These are phyloP conservation scores for Aphanomyces stellatus DNA, from an alignment of 352 stramenopile species.

Conservation along the genomic window DNA sequence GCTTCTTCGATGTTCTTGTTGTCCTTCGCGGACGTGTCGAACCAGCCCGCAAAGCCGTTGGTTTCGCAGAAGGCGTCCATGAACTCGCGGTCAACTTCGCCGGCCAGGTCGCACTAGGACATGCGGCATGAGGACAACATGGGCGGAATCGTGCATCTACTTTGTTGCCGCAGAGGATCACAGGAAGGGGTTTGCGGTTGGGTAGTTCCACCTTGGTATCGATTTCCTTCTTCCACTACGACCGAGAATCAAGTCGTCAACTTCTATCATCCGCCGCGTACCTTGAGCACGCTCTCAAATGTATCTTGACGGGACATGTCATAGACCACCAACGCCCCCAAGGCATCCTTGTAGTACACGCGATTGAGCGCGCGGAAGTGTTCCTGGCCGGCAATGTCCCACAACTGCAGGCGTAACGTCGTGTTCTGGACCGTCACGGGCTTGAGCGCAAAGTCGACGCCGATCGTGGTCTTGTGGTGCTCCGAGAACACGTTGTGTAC, in stretches of 20 bases:
- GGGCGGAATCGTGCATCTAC: slow-evolving; percentile 23
- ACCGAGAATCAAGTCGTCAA: neutral
- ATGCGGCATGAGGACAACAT: neutral
- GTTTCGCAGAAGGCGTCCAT: slow-evolving; percentile 83
- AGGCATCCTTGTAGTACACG: slow-evolving; percentile 91
- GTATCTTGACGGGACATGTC: slow-evolving; percentile 88
- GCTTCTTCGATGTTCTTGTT: slow-evolving; percentile 89
- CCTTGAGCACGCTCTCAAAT: slow-evolving; percentile 85
- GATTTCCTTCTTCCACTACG: slow-evolving; percentile 92
- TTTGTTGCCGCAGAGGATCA: slow-evolving; percentile 92
- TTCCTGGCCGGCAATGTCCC: slow-evolving; percentile 92
- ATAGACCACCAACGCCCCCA: slow-evolving; percentile 88
- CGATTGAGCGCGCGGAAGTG: slow-evolving; percentile 90
- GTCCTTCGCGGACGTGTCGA: slow-evolving; percentile 89
- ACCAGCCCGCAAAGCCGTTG: slow-evolving; percentile 89
- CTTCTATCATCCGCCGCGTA: no score
- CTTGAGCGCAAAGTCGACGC: slow-evolving; percentile 90
- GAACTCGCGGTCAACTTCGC: slow-evolving; percentile 62
- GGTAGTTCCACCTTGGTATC: slow-evolving; percentile 88
- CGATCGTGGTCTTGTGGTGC: slow-evolving; percentile 89
- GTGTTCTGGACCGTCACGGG: slow-evolving; percentile 77
- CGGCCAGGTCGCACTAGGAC: slow-evolving; percentile 76
- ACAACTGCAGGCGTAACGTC: slow-evolving; percentile 88
- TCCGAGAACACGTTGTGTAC: slow-evolving; percentile 88
- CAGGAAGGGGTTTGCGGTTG: slow-evolving; percentile 84